Evolutionary conservation across 768 basidiomycete genomes (phyloP), one percentile per base, ranked within the genome.

Genomic region (Austroboletus festivus): DNA sequence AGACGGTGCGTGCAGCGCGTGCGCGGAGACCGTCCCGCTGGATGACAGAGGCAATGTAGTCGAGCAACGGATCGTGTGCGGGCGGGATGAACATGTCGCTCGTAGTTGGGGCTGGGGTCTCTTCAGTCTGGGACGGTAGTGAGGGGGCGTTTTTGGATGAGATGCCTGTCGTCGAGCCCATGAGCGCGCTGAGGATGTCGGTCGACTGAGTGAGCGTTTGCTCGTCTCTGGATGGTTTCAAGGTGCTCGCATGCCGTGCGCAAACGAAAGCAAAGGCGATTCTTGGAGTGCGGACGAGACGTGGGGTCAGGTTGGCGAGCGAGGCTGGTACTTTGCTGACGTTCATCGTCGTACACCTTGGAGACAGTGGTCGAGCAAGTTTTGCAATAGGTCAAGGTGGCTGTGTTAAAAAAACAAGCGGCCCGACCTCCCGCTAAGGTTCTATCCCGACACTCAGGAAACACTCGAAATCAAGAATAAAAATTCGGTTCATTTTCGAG

Each of bases 21-120:
- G 86, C 74, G 48, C 83, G 79, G 47, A 82, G 74, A 26, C 91
- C 91, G 61, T 85, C 68, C 31, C 61, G 61, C 72, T 84, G 83
- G 40, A 90, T 69, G 46, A 71, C 66, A 16, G 80, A 81, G 3
- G 87, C 73, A 44, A 92, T 63, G 57, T 83, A 82, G 51, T 79
- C 72, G 5, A 91, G 79, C 3, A 91, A 73, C 1, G 89, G 90
- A 63, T 90, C 87, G 44, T 80, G 75, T 1, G 76, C 73, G n/a
- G 87, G 86, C 3, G 89, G 87, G 18, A 91, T 79, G 56, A 83
- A 74, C 54, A 77, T 73, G 38, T 50, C 51, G 5, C 53, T 20
- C 23, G 38, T 4, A 6, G 35, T 18, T n/a, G 35, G n/a, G 5
- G 18, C 13, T n/a, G 34, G 35, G 8, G 20, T 5, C 28, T 22